Conservation (phyloP, 306 rosid species). For the Ceratonia siliqua region DNA sequence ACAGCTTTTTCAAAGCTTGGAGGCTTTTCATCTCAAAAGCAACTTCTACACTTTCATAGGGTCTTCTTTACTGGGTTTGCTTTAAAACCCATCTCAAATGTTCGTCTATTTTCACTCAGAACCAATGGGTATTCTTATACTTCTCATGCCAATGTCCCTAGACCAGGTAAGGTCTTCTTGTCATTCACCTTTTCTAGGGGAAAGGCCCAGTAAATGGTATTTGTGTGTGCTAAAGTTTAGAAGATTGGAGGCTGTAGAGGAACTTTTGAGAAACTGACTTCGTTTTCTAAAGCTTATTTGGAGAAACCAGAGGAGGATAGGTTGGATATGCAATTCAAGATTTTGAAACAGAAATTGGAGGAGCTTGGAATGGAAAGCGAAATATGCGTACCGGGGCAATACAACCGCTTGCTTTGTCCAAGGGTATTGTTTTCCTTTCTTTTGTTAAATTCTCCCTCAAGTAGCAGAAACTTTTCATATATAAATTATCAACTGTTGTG, state of each 20-base stretch:
- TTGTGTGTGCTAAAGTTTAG: neutral
- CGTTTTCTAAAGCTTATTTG: slow-evolving; percentile 38
- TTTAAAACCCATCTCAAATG: slow-evolving; percentile 43
- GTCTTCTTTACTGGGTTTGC: slow-evolving; percentile 43
- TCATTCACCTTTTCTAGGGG: neutral
- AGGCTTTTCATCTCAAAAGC: slow-evolving; percentile 30
- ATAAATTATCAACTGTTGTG: slow-evolving; percentile 12
- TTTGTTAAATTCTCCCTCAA: no score
- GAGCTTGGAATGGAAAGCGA: slow-evolving; percentile 55
- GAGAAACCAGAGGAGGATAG: slow-evolving; percentile 38
- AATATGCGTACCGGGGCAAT: slow-evolving; percentile 60
- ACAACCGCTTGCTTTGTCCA: slow-evolving; percentile 66
- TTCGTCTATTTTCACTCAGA: slow-evolving; percentile 45
- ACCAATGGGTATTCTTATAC: slow-evolving; percentile 58
- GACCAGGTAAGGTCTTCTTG: slow-evolving; percentile 41
- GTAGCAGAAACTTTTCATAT: neutral
- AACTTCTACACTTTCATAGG: slow-evolving; percentile 31
- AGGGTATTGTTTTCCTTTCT: slow-evolving; percentile 42
- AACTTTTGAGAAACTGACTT: slow-evolving; percentile 18
- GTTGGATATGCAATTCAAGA: slow-evolving; percentile 9
- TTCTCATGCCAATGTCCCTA: slow-evolving; percentile 46
- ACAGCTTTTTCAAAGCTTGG: slow-evolving; percentile 41
- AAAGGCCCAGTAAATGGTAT: neutral
- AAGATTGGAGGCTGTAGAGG: neutral
- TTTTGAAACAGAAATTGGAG: slow-evolving; percentile 53